Percentiles rank a stretch among this genome's conserved stretches.
Conservation (phyloP, 1,139 yeast genomes). For the Yamadazyma diospyri region DNA sequence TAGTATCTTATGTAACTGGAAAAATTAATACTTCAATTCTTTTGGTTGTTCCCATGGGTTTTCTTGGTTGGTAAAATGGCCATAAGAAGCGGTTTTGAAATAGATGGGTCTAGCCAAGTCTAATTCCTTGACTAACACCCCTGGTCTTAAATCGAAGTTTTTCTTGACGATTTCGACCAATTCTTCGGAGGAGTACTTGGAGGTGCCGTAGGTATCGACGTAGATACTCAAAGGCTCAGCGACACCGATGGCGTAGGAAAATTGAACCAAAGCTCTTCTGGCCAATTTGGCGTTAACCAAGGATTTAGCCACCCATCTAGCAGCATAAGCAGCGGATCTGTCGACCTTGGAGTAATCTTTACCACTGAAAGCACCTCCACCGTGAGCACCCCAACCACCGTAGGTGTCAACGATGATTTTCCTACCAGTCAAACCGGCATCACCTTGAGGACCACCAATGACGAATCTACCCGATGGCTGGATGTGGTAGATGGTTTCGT, state of each 20-base stretch:
- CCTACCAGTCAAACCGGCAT: conserved; percentile 99
- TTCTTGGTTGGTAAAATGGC: conserved; percentile 99
- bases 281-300: conserved; percentile 92
- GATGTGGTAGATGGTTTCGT: conserved; percentile 93
- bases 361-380: conserved; percentile 99
- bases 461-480: conserved; percentile 99
- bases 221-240: conserved; percentile 98
- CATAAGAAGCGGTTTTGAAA: conserved; percentile 98
- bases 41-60: conserved; percentile 99
- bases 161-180: conserved; percentile 85
- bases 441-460: conserved; percentile 99
- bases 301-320: conserved; percentile 99
- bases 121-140: conserved; percentile 94
- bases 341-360: conserved; percentile 99
- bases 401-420: conserved; percentile 98
- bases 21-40: conserved; percentile 63
- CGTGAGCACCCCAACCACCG: conserved; percentile 99
- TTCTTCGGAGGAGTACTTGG: conserved; percentile 82
- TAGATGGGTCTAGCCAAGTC: conserved; percentile 98
- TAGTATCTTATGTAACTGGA: conserved; percentile 17
- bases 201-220: conserved; percentile 98
- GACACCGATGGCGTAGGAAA: conserved; percentile 99
- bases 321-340: conserved; percentile 99
- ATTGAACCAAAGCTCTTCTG: conserved; percentile 96
- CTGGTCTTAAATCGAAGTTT: conserved; percentile 99